These are phyloP conservation scores for Colletotrichum paranaense DNA, from an alignment of 2,329 filamentous ascomycete species.

Conservation along the genomic window DNA sequence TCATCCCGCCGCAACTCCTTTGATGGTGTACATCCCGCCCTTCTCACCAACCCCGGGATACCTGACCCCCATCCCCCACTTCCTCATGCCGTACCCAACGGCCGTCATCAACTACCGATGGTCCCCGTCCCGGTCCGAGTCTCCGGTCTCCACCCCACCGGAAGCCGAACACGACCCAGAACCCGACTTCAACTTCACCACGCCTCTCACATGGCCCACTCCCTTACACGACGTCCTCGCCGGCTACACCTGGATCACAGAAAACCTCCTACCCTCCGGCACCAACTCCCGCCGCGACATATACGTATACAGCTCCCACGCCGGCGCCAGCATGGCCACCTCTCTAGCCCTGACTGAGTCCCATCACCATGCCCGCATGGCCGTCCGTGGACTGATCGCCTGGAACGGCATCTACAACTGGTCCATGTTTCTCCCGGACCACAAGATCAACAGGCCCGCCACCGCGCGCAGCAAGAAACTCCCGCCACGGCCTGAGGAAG, in stretches of 20 bases:
- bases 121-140: constrained; percentile 54
- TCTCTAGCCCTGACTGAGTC: constrained; percentile 69
- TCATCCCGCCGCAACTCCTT: constrained; percentile 51
- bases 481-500: constrained; percentile 40
- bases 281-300: constrained; percentile 50
- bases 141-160: constrained; percentile 33
- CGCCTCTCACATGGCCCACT: constrained; percentile 60
- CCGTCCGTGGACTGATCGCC: constrained; percentile 64
- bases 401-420: constrained; percentile 74
- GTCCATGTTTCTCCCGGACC: constrained; percentile 68
- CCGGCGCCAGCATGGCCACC: constrained; percentile 67
- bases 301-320: constrained; percentile 66
- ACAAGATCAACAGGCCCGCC: constrained; percentile 53
- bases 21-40: constrained; percentile 68
- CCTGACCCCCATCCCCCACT: constrained; percentile 49
- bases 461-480: constrained; percentile 23
- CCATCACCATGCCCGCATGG: constrained; percentile 53
- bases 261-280: constrained; percentile 53
- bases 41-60: constrained; percentile 47
- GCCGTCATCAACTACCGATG: constrained; percentile 72
- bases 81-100: constrained; percentile 56
- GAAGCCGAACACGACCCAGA: constrained; percentile 17
- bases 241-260: constrained; percentile 64
- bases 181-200: constrained; percentile 28
- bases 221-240: constrained; percentile 67